Evolutionary conservation across 176 grass and related monocot genomes (phyloP).

Genomic region (Oryza nivara): DNA sequence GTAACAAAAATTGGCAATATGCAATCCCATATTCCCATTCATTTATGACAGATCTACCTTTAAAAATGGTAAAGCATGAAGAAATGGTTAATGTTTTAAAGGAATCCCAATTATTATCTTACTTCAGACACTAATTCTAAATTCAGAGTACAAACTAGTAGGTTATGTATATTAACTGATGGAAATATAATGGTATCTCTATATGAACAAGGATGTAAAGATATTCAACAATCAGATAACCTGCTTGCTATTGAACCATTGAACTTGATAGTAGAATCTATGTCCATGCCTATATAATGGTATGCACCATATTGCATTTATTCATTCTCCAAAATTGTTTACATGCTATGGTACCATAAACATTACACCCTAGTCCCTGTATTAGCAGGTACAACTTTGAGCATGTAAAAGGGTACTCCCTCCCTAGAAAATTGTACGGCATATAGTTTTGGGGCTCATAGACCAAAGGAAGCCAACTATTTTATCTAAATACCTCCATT

Average conservation of each 20-base stretch:
- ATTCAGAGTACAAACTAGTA: constrained; percentile 22
- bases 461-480: too few species aligned
- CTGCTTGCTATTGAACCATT: background rate
- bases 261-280: background rate
- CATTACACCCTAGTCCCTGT: background rate
- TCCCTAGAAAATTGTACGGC: too few species aligned
- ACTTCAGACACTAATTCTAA: constrained; percentile 7
- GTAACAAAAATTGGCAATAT: background rate
- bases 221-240: constrained; percentile 15
- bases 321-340: background rate
- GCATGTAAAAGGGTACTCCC: background rate
- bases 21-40: background rate
- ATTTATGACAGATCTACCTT: constrained; percentile 1
- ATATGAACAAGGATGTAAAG: constrained; percentile 24
- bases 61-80: background rate
- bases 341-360: background rate
- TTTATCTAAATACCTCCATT: too few species aligned
- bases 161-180: background rate
- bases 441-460: too few species aligned
- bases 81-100: background rate
- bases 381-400: background rate
- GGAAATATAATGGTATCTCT: background rate
- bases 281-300: background rate
- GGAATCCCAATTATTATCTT: constrained; percentile 12
- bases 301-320: constrained; percentile 7